Percentiles rank a stretch among this genome's conserved stretches.
phyloP scores from a whole-genome alignment of 1,139 yeast species.

The Cylindricascospora bacillispora region DNA sequence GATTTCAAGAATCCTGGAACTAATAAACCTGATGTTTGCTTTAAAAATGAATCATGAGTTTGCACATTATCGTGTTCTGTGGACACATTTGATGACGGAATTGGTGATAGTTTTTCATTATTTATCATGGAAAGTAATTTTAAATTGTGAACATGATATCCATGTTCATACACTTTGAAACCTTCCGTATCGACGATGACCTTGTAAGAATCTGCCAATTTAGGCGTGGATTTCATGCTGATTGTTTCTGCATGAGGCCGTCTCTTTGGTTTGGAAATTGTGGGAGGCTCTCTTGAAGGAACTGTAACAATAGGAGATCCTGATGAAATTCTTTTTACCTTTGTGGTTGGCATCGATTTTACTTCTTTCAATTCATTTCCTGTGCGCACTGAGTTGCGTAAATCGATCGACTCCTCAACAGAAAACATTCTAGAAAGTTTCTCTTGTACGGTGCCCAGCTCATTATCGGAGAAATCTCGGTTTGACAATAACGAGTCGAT shows the following conservation, averaged over 20 bases:
- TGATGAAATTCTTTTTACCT: neutral
- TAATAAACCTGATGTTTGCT: slow-evolving; percentile 13
- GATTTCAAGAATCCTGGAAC: slow-evolving; percentile 14
- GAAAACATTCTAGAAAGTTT: neutral
- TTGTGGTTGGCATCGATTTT: neutral
- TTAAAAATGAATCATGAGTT: slow-evolving; percentile 7
- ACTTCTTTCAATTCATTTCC: neutral
- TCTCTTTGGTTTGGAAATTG: neutral
- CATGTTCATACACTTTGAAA: slow-evolving; percentile 10
- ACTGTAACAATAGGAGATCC: neutral
- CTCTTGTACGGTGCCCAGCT: neutral
- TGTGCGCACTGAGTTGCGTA: neutral
- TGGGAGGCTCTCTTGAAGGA: neutral
- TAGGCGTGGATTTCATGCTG: slow-evolving; percentile 1
- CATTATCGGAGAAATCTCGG: no score
- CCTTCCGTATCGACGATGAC: slow-evolving; percentile 6
- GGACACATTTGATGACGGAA: no score
- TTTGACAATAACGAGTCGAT: no score
- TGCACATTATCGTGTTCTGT: slow-evolving; percentile 3
- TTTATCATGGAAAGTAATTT: slow-evolving; percentile 7
- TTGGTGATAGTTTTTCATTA: no score
- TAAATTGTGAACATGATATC: slow-evolving; percentile 10
- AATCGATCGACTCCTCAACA: neutral
- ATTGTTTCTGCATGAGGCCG: slow-evolving; percentile 3
- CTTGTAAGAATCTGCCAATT: neutral